Conservation (phyloP, 306 rosid species). For the Castanospermum australe region DNA sequence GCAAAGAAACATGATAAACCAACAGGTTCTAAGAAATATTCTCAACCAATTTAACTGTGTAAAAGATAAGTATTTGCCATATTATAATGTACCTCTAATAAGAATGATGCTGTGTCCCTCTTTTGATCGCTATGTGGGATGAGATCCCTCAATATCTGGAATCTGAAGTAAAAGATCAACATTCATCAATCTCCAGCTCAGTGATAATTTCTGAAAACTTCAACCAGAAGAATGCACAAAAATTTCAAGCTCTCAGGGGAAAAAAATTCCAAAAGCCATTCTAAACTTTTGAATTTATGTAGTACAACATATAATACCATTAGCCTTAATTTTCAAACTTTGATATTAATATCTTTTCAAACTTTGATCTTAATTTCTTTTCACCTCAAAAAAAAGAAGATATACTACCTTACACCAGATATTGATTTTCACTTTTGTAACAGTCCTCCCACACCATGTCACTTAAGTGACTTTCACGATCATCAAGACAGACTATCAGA, state of each 20-base stretch:
- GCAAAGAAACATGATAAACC: conserved; percentile 24
- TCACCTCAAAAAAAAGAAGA: background rate
- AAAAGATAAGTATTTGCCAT: background rate
- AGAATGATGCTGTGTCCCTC: conserved; percentile 95
- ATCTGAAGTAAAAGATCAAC: conserved; percentile 56
- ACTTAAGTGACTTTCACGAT: background rate
- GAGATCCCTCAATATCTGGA: conserved; percentile 97
- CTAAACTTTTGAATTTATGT: background rate
- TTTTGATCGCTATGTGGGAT: conserved; percentile 96
- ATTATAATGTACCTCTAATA: conserved; percentile 68
- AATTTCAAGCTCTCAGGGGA: background rate
- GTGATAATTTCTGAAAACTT: conserved; percentile 7
- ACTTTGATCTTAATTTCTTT: no score
- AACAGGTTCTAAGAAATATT: background rate
- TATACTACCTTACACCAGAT: background rate
- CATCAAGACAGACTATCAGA: background rate
- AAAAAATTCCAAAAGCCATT: background rate
- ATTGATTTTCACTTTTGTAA: background rate
- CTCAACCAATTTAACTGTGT: background rate
- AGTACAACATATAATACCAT: background rate
- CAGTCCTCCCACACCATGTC: background rate
- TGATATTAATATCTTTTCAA: no score
- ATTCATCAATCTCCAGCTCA: conserved; percentile 25
- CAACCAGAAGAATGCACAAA: conserved; percentile 9
- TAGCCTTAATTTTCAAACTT: background rate